Base-by-base conservation (phyloP, 257 asterid species). In the Solanum rostratum region DNA sequence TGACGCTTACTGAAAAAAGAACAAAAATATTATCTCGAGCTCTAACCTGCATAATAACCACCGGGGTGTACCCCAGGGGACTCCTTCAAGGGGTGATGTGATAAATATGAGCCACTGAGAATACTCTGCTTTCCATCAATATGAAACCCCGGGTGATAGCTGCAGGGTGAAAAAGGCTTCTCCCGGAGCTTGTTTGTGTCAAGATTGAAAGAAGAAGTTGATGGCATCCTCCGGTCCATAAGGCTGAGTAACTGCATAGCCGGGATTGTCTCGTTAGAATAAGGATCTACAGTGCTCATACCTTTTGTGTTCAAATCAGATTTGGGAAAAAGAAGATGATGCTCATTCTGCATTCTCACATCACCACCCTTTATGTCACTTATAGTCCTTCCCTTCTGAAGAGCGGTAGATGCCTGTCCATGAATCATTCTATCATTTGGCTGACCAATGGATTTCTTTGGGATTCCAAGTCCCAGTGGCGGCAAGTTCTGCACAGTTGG, bases 211-310 rank as follows among this genome's bases (percentile, higher is more conserved):
- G 92, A 45, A 7, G 83, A 55, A 50, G 83, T 74, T 0, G 94
- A 85, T 30, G 84, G 84, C 39, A 89, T 84, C 45, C 90, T 82
- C 59, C 86, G 92, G 81, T 95, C 92, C 97, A 93, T 94, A 87
- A 94, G 86, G 66, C 95, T 92, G 19, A 94, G 91, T 88, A 96
- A 81, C 82, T 93, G 96, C 97, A 96, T 88, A 33, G 98, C 97
- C 14, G 95, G 97, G 85, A 94, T 96, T 24, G 92, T 89, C 12
- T 93, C 95, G 15, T 93, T 92, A 15, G 89, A 84, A 84, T 92
- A 92, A 71, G 92, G 85, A 84, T 92, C 97, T 53, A 87, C 66
- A 14, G 92, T 85, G 7, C 89, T 92, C 7, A 53, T 60, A 15
- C 90, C 73, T 54, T 88, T 85, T n/a, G 27, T 27, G 27, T 27